Conservation (phyloP, 148 eudicot species). For the Persicaria maculosa region DNA sequence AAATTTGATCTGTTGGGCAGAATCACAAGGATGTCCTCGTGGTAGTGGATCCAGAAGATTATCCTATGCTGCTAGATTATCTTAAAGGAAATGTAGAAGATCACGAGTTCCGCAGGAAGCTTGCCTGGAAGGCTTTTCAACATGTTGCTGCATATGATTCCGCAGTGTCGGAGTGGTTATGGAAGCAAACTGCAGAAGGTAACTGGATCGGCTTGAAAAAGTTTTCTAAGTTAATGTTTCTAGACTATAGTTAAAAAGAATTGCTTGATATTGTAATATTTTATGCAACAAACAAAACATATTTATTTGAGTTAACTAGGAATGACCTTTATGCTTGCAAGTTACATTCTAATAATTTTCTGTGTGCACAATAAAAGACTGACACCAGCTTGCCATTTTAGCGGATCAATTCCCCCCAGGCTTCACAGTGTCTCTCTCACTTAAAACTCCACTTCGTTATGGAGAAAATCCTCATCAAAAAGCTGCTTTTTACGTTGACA, state of each 20-base stretch:
- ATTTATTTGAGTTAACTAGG: neutral
- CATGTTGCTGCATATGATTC: slow-evolving; percentile 94
- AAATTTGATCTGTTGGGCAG: slow-evolving; percentile 28
- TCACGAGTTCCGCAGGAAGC: slow-evolving; percentile 58
- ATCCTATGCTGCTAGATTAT: slow-evolving; percentile 52
- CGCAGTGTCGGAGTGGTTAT: slow-evolving; percentile 96
- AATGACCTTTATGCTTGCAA: neutral
- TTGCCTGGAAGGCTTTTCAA: slow-evolving; percentile 94
- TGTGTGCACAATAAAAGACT: neutral
- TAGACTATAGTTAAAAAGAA: neutral
- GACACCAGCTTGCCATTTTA: slow-evolving; percentile 10
- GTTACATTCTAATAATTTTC: neutral
- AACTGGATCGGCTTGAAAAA: slow-evolving; percentile 5
- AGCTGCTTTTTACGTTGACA: slow-evolving; percentile 89
- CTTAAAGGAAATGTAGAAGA: slow-evolving; percentile 49
- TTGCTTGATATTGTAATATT: neutral
- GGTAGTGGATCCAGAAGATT: slow-evolving; percentile 89
- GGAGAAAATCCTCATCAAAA: slow-evolving; percentile 99
- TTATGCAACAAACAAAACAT: neutral
- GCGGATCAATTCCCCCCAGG: slow-evolving; percentile 77
- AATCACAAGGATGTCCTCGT: slow-evolving; percentile 94
- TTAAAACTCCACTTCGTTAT: slow-evolving; percentile 75
- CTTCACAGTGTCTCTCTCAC: slow-evolving; percentile 65
- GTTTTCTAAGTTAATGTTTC: neutral
- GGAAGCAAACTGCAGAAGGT: slow-evolving; percentile 92